Conservation (phyloP, 768 basidiomycete species). For the Tylopilus sp. region DNA sequence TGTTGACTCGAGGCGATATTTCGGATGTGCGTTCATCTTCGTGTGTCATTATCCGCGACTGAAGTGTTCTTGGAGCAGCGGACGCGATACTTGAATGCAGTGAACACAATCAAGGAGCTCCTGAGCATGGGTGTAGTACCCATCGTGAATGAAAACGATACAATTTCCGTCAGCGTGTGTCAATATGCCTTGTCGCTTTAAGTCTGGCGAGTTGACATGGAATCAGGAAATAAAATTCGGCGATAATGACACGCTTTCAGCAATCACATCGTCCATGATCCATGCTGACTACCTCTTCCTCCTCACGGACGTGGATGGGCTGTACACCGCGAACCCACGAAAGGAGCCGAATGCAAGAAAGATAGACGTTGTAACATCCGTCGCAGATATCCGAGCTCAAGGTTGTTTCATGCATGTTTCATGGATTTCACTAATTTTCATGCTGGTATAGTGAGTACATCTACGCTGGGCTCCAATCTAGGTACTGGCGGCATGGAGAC, state of each 20-base stretch:
- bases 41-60: not conserved
- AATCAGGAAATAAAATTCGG: conserved; percentile 98
- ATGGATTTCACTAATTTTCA: not conserved
- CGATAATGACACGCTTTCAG: conserved; percentile 97
- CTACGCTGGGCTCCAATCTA: conserved; percentile 86
- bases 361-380: conserved; percentile 80
- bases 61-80: conserved; percentile 47
- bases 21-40: conserved; percentile 69
- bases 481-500: conserved; percentile 99
- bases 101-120: conserved; percentile 91
- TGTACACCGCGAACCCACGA: conserved; percentile 94
- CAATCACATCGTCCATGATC: conserved; percentile 96
- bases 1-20: conserved; percentile 93
- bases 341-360: conserved; percentile 80
- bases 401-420: conserved; percentile 42
- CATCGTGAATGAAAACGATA: conserved; percentile 99
- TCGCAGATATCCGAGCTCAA: conserved; percentile 74
- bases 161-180: conserved; percentile 93
- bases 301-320: conserved; percentile 91
- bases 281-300: conserved; percentile 97
- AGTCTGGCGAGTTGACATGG: conserved; percentile 2
- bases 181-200: not conserved
- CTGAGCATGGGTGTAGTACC: conserved; percentile 93
- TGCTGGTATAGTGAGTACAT: conserved; percentile 70
- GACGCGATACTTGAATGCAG: conserved; percentile 93